Base-by-base conservation (phyloP, 176 grass and related monocot genomes). In the Thalia dealbata region DNA sequence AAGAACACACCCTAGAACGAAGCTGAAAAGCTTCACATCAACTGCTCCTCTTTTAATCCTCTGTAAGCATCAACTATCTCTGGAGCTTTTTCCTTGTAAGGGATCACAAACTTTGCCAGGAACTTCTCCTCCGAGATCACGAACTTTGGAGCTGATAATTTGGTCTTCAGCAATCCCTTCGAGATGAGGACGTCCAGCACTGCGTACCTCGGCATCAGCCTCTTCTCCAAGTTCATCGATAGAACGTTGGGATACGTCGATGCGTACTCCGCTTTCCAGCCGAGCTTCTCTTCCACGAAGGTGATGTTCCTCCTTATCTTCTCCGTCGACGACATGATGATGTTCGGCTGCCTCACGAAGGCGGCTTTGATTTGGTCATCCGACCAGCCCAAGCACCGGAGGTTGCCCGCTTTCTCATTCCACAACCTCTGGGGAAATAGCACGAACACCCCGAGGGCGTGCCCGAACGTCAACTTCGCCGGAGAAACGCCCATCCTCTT, bases 401-500 rank as follows among this genome's bases (percentile, higher is more conserved):
- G 44, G 38, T 43, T 44, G 35, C 21, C 66, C 3, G 44, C 32
- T 44, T 69, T 69, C 32, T 9, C 66, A 1, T 69, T 35, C 66
- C 66, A 69, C 2, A 9, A 7, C 14, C 7, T 41, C 32, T 22
- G n/a, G 66, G 66, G 38, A 3, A 69, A 35, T 69, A 23, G 6
- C 1, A 18, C 41, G 6, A 44, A 44, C 66, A 69, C 19, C 66
- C 66, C 41, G 66, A 69, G 41, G 35, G 69, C 69, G 45, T 71
- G 43, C 3, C n/a, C 42, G 45, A 71, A 71, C 43, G 15, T 51
- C 21, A 28, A 3, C 21, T 24, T 71, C 43, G 22, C 3, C 2
- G 69, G 43, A 51, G 12, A 14, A 2, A 71, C 48, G 69, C 69
- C 69, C 69, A 71, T 15, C 22, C 27, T 28, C 69, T 52, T 71